Percentiles rank a stretch among this genome's conserved stretches.
Conservation (phyloP, 345 rosid species). For the Aethionema arabicum region DNA sequence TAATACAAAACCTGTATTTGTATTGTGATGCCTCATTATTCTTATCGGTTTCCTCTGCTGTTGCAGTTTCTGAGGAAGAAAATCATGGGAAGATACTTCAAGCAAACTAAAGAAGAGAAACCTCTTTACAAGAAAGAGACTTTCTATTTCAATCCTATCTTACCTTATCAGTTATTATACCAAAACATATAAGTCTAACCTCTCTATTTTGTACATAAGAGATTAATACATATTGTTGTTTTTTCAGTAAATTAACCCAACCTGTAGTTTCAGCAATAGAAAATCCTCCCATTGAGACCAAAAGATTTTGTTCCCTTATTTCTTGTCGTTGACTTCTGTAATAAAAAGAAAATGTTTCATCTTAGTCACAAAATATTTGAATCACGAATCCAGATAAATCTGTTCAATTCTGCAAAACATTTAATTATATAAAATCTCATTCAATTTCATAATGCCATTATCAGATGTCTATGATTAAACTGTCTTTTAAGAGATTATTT, state of each 20-base stretch:
- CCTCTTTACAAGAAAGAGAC: constrained; percentile 6
- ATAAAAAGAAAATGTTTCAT: constrained; percentile 13
- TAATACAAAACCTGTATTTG: constrained; percentile 3
- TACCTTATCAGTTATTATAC: constrained; percentile 4
- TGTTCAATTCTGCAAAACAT: constrained; percentile 18
- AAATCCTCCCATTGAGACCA: not conserved
- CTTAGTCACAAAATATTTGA: not conserved
- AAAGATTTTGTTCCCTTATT: constrained; percentile 13
- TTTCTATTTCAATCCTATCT: constrained; percentile 3
- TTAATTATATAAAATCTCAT: constrained; percentile 12
- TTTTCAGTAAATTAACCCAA: not conserved
- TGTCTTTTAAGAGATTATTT: constrained; percentile 13
- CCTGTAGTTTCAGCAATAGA: not conserved
- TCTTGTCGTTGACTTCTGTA: constrained; percentile 34
- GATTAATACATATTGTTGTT: not conserved
- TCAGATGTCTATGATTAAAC: not conserved
- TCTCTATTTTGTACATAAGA: constrained; percentile 24
- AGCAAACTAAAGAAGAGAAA: constrained; percentile 44
- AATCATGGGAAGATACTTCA: constrained; percentile 62
- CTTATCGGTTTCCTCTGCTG: not conserved
- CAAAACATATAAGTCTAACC: constrained; percentile 5
- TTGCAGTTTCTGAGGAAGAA: constrained; percentile 55
- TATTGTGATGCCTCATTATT: not conserved
- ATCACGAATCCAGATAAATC: constrained; percentile 4
- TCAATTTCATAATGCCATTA: constrained; percentile 20